Conservation (phyloP, 345 rosid species). For the Brassica rapa region DNA sequence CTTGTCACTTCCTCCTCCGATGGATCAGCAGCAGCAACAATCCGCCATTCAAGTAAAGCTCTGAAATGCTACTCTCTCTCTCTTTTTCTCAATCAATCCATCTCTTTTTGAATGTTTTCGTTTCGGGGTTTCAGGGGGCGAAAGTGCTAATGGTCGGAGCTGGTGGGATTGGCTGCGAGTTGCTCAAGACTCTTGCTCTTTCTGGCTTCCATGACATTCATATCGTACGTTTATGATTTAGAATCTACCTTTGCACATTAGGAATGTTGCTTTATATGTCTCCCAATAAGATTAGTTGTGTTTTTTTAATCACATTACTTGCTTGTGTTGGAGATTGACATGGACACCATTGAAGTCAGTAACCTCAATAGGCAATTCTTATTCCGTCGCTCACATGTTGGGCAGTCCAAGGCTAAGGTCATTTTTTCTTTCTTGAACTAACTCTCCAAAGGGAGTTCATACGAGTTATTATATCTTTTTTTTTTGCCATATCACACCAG, state of each 20-base stretch:
- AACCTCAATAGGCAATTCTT: conserved; percentile 95
- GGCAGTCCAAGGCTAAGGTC: conserved; percentile 98
- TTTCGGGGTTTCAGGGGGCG: conserved; percentile 57
- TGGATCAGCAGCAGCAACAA: conserved; percentile 51
- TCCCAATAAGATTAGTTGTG: background rate
- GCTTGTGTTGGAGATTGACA: conserved; percentile 73
- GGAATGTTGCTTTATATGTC: background rate
- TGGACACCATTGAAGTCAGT: conserved; percentile 99
- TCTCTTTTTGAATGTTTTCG: background rate
- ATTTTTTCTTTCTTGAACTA: background rate
- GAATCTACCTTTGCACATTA: background rate
- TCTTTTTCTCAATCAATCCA: conserved; percentile 23
- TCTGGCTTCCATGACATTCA: conserved; percentile 91
- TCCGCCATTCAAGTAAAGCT: conserved; percentile 61
- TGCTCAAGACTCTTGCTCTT: conserved; percentile 93
- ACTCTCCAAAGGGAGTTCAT: conserved; percentile 7
- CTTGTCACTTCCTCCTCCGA: conserved; percentile 27
- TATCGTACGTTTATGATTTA: conserved; percentile 60
- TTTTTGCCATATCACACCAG: conserved; percentile 46
- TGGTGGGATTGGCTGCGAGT: conserved; percentile 98
- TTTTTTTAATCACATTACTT: background rate
- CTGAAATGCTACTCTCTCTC: background rate
- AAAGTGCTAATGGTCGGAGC: conserved; percentile 99
- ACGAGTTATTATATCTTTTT: background rate
- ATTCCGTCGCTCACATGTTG: conserved; percentile 91